Base-by-base conservation (phyloP, 805 yeast species). In the Monosporozyma unispora region DNA sequence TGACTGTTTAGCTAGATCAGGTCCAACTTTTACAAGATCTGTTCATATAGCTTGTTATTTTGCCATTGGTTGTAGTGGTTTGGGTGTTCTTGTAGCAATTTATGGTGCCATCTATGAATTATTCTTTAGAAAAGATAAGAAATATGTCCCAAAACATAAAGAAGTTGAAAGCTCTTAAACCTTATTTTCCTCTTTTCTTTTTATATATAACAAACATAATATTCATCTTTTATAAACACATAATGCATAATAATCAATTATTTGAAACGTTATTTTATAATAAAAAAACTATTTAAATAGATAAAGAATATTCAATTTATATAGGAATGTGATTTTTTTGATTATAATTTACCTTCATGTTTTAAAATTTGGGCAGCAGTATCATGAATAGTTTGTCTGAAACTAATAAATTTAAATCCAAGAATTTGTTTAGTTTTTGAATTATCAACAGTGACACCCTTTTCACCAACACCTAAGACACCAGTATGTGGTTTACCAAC, bases 401-500 rank as follows among this genome's bases (percentile, higher is more conserved):
- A 52, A 19, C 50, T 38, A 2, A 43, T 54, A 37, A 61, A 61
- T 39, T 58, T 48, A 44, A 58, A 61, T 11, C 61, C 64, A 27
- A 62, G 48, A 4, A 58, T 31, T 42, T 57, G 46, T 41, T 54
- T 62, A 8, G 61, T 60, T 31, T 49, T 51, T 1, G 53, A 41
- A 37, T 56, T 57, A 47, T 60, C 59, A 41, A 54, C 38, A 18
- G 22, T 45, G 3, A 48, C 48, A 42, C 48, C 47, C 5, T 28
- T 27, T 16, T 45, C 47, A 8, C 19, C 33, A 11, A 44, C 33
- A 25, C 51, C 54, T 1, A 39, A 2, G 10, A 43, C 53, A 18
- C 54, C 57, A 2, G 45, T 48, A 4, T 46, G 54, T 16, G 75
- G 74, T 31, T 61, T 59, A 28, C 75, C 76, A 6, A 53, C 53